phyloP scores from a whole-genome alignment of 2,329 filamentous ascomycete species.

The Sporothrix variecibatus region DNA sequence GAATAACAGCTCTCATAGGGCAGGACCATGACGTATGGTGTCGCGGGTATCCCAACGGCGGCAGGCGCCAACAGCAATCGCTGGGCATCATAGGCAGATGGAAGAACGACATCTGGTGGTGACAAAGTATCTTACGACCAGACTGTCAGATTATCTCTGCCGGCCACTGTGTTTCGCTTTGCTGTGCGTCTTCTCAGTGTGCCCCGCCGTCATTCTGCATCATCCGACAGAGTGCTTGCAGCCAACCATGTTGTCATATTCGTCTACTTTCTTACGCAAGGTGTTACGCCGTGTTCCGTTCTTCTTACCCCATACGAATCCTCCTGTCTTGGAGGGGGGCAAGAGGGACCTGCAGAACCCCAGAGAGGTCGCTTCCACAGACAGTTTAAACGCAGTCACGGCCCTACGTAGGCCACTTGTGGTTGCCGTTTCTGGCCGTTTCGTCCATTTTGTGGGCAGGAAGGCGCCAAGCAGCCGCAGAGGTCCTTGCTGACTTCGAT shows the following conservation, averaged over 20 bases:
- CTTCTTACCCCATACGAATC: conserved; percentile 13
- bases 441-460: background rate
- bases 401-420: background rate
- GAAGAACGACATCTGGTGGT: background rate
- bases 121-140: background rate
- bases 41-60: background rate
- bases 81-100: background rate
- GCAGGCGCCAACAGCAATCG: conserved; percentile 1
- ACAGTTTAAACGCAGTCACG: background rate
- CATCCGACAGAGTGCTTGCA: background rate
- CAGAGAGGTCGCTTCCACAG: background rate
- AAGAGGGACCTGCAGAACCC: background rate
- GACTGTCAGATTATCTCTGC: background rate
- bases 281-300: conserved; percentile 20
- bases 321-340: background rate
- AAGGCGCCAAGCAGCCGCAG: background rate
- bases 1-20: background rate
- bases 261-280: conserved; percentile 14
- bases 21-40: conserved; percentile 3
- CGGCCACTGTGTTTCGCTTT: background rate
- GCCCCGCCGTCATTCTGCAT: conserved; percentile 6
- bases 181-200: background rate
- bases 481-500: background rate
- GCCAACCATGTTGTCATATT: background rate
- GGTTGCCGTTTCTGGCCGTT: background rate